Conservation (phyloP, 768 basidiomycete species). For the Naematelia aurantialba region DNA sequence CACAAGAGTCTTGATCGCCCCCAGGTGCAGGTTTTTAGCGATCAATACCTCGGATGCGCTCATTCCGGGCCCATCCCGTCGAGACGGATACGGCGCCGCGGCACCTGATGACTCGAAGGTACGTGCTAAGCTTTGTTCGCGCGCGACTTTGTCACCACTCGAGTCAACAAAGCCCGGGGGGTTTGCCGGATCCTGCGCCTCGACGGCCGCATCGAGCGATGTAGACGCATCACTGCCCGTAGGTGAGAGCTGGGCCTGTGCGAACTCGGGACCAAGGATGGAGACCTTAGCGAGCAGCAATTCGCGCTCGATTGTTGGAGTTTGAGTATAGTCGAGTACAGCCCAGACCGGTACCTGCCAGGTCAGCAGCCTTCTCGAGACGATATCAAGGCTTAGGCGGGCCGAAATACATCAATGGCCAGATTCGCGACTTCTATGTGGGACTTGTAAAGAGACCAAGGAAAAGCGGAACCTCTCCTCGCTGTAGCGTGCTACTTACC, state of each 20-base stretch:
- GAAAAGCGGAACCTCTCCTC: too few species aligned
- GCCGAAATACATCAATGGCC: too few species aligned
- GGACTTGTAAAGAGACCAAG: too few species aligned
- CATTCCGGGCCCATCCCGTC: conserved; percentile 12
- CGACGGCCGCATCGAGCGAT: conserved; percentile 44
- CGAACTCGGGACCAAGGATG: conserved; percentile 93
- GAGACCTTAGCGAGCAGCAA: conserved; percentile 93
- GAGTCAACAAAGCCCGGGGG: conserved; percentile 69
- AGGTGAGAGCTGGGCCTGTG: conserved; percentile 81
- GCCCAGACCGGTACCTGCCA: conserved; percentile 96
- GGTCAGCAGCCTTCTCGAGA: not conserved
- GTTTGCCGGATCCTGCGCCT: conserved; percentile 49
- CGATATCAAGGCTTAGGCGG: not conserved
- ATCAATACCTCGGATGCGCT: conserved; percentile 77
- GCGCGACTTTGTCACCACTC: conserved; percentile 58
- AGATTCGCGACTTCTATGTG: too few species aligned
- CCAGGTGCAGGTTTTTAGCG: conserved; percentile 80
- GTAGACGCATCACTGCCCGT: conserved; percentile 62
- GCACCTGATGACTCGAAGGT: conserved; percentile 61
- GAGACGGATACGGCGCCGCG: conserved; percentile 49
- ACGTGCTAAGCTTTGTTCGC: conserved; percentile 69
- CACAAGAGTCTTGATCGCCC: conserved; percentile 78
- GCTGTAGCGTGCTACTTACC: too few species aligned
- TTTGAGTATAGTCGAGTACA: conserved; percentile 94
- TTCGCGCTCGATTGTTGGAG: conserved; percentile 84